Percentiles rank a stretch among this genome's conserved stretches.
Conservation (phyloP, 768 basidiomycete species). For the Suillus discolor region DNA sequence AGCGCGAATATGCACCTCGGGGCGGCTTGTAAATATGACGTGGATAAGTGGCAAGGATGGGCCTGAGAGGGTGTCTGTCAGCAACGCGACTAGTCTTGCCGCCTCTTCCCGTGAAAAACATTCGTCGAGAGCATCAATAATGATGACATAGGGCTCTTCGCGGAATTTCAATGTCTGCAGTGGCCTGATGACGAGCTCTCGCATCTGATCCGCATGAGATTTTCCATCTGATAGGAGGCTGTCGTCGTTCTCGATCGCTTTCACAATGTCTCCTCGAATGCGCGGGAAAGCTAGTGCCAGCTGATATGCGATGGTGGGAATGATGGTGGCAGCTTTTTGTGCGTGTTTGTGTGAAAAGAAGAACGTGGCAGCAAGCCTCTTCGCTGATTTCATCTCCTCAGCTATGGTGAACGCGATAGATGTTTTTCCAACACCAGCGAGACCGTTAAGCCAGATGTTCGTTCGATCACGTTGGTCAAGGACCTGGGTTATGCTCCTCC, state of each 20-base stretch:
- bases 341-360: constrained; percentile 20
- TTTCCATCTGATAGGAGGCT: constrained; percentile 8
- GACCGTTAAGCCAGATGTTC: not conserved
- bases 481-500: not conserved
- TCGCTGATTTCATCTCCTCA: not conserved
- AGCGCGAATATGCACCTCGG: not conserved
- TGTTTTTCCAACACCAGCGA: not conserved
- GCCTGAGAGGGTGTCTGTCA: constrained; percentile 10
- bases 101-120: constrained; percentile 18
- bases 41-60: not conserved
- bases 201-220: constrained; percentile 14
- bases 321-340: constrained; percentile 6
- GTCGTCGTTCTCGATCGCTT: constrained; percentile 15
- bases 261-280: constrained; percentile 12
- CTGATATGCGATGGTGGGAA: constrained; percentile 21
- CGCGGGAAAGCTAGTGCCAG: constrained; percentile 15
- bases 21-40: not conserved
- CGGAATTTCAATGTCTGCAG: constrained; percentile 5
- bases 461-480: not conserved
- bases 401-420: not conserved
- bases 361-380: constrained; percentile 19
- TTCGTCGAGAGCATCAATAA: constrained; percentile 12
- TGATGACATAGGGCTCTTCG: constrained; percentile 7
- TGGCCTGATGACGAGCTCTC: constrained; percentile 19
- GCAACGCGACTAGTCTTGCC: not conserved